Evolutionary conservation across 768 basidiomycete species (phyloP), one percentile per base, ranked within the genome.

Genomic region (Polyporus arcularius): DNA sequence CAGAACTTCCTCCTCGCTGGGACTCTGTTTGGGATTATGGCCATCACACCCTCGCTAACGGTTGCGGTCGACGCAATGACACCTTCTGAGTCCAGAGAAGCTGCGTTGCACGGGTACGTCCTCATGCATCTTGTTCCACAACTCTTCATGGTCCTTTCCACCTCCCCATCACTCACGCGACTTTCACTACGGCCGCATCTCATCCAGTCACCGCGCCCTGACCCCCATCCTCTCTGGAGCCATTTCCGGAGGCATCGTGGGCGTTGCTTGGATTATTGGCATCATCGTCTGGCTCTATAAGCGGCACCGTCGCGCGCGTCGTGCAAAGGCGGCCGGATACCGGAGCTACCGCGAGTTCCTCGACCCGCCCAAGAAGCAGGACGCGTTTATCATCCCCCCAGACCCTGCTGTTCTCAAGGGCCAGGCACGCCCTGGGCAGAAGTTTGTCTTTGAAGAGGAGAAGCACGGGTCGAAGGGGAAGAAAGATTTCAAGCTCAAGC

Each of bases 321-420:
- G 76, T 53, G 82, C 83, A 32, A 75, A 76, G 50, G 77, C 74
- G 8, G 74, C 75, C n/a, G 83, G 83, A 35, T 78, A 77, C 65
- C 72, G 75, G 4, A 63, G 57, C 53, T 68, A 77, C 57, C 78
- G 80, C 16, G 79, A 78, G 67, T 73, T 75, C 57, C 67, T 70
- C 66, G 66, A 68, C 62, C 67, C 70, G 45, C 67, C 68, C 18
- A 65, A 76, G 55, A 70, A 74, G 51, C 69, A 73, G 48, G 71
- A 75, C 16, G 74, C 77, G 54, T 79, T 74, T 49, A 74, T 85
- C 56, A 76, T 87, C 53, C 86, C 86, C 18, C 86, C 85, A 1
- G 86, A 88, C 71, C 86, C 87, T n/a, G 86, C 86, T 42, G 76
- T 87, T 32, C 70, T 87, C n/a, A 73, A 82, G 46, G 83, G 83